Evolutionary conservation across 202 grass and related monocot genomes (phyloP).

Genomic region (Thinopyrum obtusiflorum): DNA sequence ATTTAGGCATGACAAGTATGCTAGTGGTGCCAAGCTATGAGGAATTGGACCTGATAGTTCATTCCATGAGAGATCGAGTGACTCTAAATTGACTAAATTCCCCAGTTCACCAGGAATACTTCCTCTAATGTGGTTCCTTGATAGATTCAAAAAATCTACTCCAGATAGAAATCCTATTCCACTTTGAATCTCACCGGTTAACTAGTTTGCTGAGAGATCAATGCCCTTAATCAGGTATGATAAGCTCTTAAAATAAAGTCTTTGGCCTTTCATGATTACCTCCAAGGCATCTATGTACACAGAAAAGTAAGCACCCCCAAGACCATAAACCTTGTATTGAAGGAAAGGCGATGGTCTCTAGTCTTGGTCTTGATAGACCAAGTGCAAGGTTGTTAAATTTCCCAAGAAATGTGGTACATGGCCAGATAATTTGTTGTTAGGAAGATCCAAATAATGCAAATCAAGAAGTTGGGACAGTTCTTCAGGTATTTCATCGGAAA

Average conservation of each 20-base stretch:
- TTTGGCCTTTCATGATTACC: too few relatives aligned
- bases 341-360: too few relatives aligned
- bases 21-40: neutral
- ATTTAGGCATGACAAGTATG: accelerated
- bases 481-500: constrained; percentile 38
- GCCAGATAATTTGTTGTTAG: constrained; percentile 27
- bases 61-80: constrained; percentile 54
- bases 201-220: constrained; percentile 32
- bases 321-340: neutral
- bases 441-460: constrained; percentile 28
- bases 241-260: too few relatives aligned
- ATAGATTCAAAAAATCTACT: neutral
- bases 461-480: constrained; percentile 11
- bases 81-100: neutral
- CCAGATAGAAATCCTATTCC: constrained; percentile 13
- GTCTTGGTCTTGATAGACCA: too few relatives aligned
- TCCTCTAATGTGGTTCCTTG: constrained; percentile 29
- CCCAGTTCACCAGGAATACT: constrained; percentile 29
- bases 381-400: constrained; percentile 27
- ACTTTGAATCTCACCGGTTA: neutral
- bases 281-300: neutral
- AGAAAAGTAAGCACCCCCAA: neutral
- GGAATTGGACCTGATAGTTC: constrained; percentile 40
- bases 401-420: neutral
- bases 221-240: neutral